Evolutionary conservation across 148 eudicot species (phyloP).

Genomic region (Chenopodium quinoa): DNA sequence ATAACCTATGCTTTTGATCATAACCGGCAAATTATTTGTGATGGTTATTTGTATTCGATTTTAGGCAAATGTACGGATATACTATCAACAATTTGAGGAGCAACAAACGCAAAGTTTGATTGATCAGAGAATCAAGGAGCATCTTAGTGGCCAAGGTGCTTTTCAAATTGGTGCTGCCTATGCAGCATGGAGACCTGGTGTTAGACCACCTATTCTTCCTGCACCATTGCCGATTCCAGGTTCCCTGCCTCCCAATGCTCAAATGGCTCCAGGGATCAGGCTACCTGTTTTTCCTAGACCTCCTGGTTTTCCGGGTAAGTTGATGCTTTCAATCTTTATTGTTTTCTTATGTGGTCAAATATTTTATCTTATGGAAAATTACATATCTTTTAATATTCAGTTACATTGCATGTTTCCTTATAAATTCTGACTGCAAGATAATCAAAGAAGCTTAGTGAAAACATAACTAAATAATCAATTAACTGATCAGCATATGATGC

Average conservation of each 20-base stretch:
- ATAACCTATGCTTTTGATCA: background rate
- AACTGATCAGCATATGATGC: no score
- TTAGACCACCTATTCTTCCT: constrained; percentile 63
- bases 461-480: no score
- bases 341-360: background rate
- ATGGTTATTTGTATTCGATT: background rate
- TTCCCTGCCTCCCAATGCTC: constrained; percentile 40
- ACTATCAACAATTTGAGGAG: constrained; percentile 87
- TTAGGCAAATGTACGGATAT: constrained; percentile 74
- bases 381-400: background rate
- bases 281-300: constrained; percentile 82
- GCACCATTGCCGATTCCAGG: constrained; percentile 59
- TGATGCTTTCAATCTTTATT: background rate
- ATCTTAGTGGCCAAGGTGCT: constrained; percentile 68
- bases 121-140: constrained; percentile 89
- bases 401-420: background rate
- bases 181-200: constrained; percentile 50
- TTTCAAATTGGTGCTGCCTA: constrained; percentile 63
- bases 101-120: constrained; percentile 83
- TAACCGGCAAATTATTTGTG: background rate
- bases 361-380: background rate
- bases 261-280: constrained; percentile 54
- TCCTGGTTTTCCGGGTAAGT: constrained; percentile 48
- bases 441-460: background rate
- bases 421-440: background rate